A percentile compares a stretch with the other conserved stretches of the same genome.
These are phyloP conservation scores for Clonostachys chloroleuca DNA, from an alignment of 2,329 filamentous ascomycete genomes.

Conservation along the genomic window DNA sequence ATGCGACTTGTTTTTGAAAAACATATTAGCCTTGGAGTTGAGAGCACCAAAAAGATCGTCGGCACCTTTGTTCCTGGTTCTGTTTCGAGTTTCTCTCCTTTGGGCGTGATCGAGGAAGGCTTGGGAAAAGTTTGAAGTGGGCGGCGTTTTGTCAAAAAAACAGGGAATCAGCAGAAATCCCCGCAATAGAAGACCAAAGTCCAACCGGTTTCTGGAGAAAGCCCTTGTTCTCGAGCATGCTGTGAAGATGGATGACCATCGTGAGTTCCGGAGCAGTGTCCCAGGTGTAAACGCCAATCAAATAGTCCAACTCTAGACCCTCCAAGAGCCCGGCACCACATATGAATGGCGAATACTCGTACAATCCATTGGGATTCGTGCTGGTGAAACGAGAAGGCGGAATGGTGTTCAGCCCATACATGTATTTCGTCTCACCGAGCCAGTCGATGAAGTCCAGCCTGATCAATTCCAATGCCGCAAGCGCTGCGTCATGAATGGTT, in stretches of 20 bases:
- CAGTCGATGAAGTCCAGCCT: not conserved
- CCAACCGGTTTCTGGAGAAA: slow-evolving; percentile 17
- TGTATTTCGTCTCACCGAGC: not conserved
- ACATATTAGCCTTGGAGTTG: not conserved
- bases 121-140: not conserved
- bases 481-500: not conserved
- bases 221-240: slow-evolving; percentile 37
- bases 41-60: not conserved
- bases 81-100: not conserved
- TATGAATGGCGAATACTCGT: slow-evolving; percentile 41
- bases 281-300: slow-evolving; percentile 25
- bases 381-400: slow-evolving; percentile 33
- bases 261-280: slow-evolving; percentile 31
- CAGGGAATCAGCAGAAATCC: not conserved
- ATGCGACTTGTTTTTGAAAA: not conserved
- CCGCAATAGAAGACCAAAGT: not conserved
- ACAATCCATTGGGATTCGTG: slow-evolving; percentile 35
- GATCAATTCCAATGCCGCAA: no score
- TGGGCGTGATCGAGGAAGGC: not conserved
- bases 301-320: slow-evolving; percentile 31
- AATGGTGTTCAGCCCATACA: not conserved
- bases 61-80: not conserved
- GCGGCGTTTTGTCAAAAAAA: not conserved
- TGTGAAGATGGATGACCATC: slow-evolving; percentile 37
- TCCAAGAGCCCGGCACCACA: slow-evolving; percentile 40